Base-by-base conservation (phyloP, 78 protist genomes). In the Paulinella micropora region DNA sequence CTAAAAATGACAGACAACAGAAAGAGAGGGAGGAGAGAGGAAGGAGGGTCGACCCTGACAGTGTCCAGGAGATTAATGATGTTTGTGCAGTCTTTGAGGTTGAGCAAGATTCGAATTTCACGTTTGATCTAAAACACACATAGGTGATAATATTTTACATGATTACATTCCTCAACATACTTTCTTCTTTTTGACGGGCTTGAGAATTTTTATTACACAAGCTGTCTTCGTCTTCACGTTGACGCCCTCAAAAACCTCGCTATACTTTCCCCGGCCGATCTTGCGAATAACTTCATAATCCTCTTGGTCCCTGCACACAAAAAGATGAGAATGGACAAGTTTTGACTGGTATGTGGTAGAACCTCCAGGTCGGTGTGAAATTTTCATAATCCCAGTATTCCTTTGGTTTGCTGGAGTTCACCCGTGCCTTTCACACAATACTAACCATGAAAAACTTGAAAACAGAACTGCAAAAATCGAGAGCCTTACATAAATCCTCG, bases 201-300 rank as follows among this genome's bases (percentile, higher is more conserved):
- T 93, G 40, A 94, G 89, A 32, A 93, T 92, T 87, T 94, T 94
- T 35, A 94, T 88, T 29, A 92, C 90, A 35, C 92, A 91, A 35
- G 79, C 87, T 34, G 86, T 88, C 39, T 92, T 88, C 34, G 36
- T 92, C 79, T n/a, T 29, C 3, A 88, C 35, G 79, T 95, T 92
- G 28, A 92, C 38, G 23, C 99, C 99, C 84, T 96, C 97, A 83
- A 99, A 99, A 29, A 99, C 99, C 82, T 99, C 99, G 39, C 95
- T 89, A 93, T 98, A 99, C 94, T 99, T 99, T 39, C 99, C 99
- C 26, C 99, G 94, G 34, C 99, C 99, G 32, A 99, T 87, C 85
- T 98, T 97, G 32, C 95, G 91, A 1, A 93, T 90, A 31, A 98
- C 94, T 90, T 97, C 96, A 77, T 96, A 98, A 69, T 94, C 94